Conservation (phyloP, 345 rosid genomes). For the Hibiscus trionum region DNA sequence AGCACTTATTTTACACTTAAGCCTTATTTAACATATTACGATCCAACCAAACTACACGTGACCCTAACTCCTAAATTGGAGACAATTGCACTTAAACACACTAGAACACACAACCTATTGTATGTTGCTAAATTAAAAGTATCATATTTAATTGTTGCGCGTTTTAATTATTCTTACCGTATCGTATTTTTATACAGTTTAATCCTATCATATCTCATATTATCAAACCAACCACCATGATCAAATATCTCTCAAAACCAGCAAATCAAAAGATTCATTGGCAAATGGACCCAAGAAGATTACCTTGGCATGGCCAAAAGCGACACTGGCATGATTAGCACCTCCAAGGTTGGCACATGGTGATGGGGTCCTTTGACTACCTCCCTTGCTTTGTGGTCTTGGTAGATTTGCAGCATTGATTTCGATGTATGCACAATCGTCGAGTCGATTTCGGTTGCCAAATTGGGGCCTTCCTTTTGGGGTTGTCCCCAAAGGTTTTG, state of each 20-base stretch:
- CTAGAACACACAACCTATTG: too few relatives aligned
- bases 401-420: conserved; percentile 4
- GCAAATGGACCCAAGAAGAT: neutral
- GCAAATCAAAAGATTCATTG: neutral
- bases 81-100: too few relatives aligned
- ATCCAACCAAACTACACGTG: too few relatives aligned
- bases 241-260: neutral
- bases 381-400: neutral
- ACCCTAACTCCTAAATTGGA: too few relatives aligned
- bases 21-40: too few relatives aligned
- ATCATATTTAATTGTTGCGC: too few relatives aligned
- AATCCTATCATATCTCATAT: neutral
- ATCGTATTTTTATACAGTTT: too few relatives aligned
- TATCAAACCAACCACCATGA: neutral
- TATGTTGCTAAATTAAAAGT: too few relatives aligned
- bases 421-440: conserved; percentile 7
- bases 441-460: conserved; percentile 15
- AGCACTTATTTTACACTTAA: too few relatives aligned
- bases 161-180: too few relatives aligned
- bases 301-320: neutral
- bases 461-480: conserved; percentile 3
- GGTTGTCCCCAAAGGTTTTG: conserved; percentile 9
- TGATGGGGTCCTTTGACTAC: conserved; percentile 18
- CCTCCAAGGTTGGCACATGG: conserved; percentile 16
- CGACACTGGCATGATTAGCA: conserved; percentile 13